Conservation (phyloP, 2,329 filamentous ascomycete species). For the Sporothrix sp. region DNA sequence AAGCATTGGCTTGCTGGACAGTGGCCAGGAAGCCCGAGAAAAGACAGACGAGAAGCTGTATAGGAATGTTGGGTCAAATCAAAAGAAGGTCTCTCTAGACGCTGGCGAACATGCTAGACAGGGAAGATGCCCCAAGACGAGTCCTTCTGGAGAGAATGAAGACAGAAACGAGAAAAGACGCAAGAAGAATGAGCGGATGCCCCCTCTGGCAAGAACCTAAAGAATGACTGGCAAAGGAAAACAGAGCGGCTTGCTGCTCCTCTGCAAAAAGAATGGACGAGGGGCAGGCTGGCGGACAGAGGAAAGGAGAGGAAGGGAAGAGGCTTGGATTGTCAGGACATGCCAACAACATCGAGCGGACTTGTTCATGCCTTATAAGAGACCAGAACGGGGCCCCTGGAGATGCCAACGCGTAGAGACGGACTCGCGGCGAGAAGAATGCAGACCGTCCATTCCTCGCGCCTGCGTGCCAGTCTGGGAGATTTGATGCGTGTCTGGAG, state of each 20-base stretch:
- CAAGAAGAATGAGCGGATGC: too few relatives aligned
- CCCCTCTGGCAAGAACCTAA: too few relatives aligned
- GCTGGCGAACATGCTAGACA: conserved; percentile 9
- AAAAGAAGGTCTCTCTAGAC: too few relatives aligned
- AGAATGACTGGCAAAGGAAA: conserved; percentile 9
- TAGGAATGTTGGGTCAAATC: too few relatives aligned
- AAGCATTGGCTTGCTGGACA: conserved; percentile 3
- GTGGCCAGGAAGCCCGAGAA: conserved; percentile 18
- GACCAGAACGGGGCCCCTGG: conserved; percentile 5
- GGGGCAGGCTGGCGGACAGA: conserved; percentile 4
- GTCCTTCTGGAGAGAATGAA: neutral
- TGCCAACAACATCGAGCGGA: conserved; percentile 13
- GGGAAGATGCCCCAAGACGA: conserved; percentile 1
- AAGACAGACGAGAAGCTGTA: conserved; percentile 21
- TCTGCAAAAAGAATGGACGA: conserved; percentile 13
- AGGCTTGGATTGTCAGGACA: conserved; percentile 13
- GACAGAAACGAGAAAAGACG: neutral
- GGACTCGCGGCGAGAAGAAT: conserved; percentile 9
- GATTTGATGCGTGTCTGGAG: conserved; percentile 15
- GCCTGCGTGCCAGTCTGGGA: conserved; percentile 14
- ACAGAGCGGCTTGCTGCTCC: neutral
- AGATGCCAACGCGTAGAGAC: conserved; percentile 15
- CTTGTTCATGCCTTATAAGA: conserved; percentile 16
- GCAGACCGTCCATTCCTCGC: conserved; percentile 15
- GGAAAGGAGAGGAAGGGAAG: conserved; percentile 4